These are phyloP conservation scores for Tolypocladium nubicola DNA, from an alignment of 2,329 filamentous ascomycete genomes.

Conservation along the genomic window DNA sequence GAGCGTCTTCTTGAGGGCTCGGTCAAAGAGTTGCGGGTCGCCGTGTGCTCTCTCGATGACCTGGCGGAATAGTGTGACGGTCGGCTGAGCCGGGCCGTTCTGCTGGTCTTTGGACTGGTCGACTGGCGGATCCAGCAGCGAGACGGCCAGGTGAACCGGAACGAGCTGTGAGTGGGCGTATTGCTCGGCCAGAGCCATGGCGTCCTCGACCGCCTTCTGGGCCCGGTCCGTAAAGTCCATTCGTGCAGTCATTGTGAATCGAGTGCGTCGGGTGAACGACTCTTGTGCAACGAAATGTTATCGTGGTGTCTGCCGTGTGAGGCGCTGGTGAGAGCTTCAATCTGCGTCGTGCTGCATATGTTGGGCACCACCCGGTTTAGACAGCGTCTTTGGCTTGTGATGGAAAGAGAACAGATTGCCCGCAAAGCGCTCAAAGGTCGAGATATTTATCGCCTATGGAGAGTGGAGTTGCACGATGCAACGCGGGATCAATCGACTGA, in stretches of 20 bases:
- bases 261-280: background rate
- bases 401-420: background rate
- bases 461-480: background rate
- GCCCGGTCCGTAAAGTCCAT: slow-evolving; percentile 94
- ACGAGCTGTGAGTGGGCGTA: slow-evolving; percentile 87
- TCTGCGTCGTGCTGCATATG: background rate
- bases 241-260: slow-evolving; percentile 53
- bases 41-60: slow-evolving; percentile 90
- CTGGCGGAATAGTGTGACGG: slow-evolving; percentile 80
- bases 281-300: background rate
- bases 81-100: slow-evolving; percentile 54
- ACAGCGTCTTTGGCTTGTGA: background rate
- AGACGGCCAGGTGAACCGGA: slow-evolving; percentile 80
- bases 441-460: background rate
- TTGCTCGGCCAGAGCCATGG: slow-evolving; percentile 77
- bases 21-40: slow-evolving; percentile 79
- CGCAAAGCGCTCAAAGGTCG: background rate
- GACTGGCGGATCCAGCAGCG: slow-evolving; percentile 64
- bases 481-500: background rate
- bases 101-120: slow-evolving; percentile 77
- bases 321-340: background rate
- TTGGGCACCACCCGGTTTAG: slow-evolving; percentile 1
- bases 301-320: background rate
- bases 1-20: slow-evolving; percentile 81
- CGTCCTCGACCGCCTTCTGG: slow-evolving; percentile 80